Percentiles rank a stretch among this genome's conserved stretches.
Evolutionary conservation across 345 rosid species (phyloP).

Genomic region (Luvunga scandens): DNA sequence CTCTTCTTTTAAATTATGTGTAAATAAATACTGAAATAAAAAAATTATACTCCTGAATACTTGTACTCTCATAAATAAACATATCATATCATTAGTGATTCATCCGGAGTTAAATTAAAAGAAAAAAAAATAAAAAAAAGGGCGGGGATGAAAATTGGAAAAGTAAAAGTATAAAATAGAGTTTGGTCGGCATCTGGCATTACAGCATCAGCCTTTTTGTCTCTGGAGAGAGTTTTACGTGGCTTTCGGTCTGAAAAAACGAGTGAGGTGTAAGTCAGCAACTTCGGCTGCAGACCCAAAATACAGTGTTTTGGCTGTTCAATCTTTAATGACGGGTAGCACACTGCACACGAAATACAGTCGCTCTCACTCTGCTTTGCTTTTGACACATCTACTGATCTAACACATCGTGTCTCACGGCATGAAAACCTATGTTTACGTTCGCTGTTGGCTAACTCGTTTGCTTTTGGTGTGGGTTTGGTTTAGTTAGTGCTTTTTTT

Average conservation of each 20-base stretch:
- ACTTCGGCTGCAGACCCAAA: slow-evolving; percentile 20
- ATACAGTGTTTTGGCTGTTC: background rate
- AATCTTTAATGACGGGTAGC: background rate
- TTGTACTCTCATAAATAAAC: too few species aligned
- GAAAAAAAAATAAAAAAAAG: too few species aligned
- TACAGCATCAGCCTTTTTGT: background rate
- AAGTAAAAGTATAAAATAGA: slow-evolving; percentile 2
- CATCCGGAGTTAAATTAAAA: too few species aligned
- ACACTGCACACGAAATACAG: too few species aligned
- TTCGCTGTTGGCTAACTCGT: background rate
- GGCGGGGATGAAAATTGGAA: background rate
- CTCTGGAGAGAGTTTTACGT: background rate
- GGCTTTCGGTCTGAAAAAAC: background rate
- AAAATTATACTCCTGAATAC: too few species aligned
- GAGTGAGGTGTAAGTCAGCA: background rate
- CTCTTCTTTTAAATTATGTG: too few species aligned
- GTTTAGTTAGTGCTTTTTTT: too few species aligned
- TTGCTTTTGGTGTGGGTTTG: too few species aligned
- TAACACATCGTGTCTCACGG: background rate
- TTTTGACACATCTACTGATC: background rate
- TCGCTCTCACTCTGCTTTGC: background rate
- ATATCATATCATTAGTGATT: too few species aligned
- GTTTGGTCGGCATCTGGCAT: slow-evolving; percentile 15
- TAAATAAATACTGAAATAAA: too few species aligned
- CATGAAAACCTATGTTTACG: background rate